Evolutionary conservation across 352 stramenopile species (phyloP).

Genomic region (Pythium sp.): DNA sequence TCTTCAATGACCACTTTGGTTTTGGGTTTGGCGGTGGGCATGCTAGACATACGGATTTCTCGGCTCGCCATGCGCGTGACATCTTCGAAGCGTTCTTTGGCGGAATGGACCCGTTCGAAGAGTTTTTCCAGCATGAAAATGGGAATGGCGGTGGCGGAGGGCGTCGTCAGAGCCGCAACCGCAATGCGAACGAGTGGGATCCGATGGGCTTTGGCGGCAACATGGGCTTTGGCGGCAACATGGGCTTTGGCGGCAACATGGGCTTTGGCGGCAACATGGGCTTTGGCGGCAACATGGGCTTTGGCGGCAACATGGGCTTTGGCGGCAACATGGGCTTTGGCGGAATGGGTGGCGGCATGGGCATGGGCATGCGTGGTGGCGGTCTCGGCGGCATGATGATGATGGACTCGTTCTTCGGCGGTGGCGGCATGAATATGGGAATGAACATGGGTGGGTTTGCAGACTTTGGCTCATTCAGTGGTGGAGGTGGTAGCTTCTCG

Average conservation of each 20-base stretch:
- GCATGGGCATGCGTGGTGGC: constrained; percentile 26
- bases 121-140: constrained; percentile 34
- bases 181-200: constrained; percentile 7
- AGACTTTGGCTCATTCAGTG: constrained; percentile 21
- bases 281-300: constrained; percentile 22
- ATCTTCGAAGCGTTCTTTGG: constrained; percentile 78
- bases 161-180: background rate
- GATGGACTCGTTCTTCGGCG: constrained; percentile 51
- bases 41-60: constrained; percentile 26
- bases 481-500: constrained; percentile 26
- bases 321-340: constrained; percentile 6
- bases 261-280: constrained; percentile 23
- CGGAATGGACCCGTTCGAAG: constrained; percentile 51
- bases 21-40: constrained; percentile 26
- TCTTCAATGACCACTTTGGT: constrained; percentile 6
- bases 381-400: constrained; percentile 33
- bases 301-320: constrained; percentile 17
- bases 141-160: background rate
- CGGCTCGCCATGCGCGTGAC: constrained; percentile 51
- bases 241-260: background rate
- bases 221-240: background rate
- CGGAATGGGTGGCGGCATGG: constrained; percentile 8
- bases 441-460: constrained; percentile 2
- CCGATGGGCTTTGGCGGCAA: constrained; percentile 22
- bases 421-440: constrained; percentile 12